Evolutionary conservation across 139 green algal species (phyloP).

Genomic region (Chlamydomonas schloesseri): DNA sequence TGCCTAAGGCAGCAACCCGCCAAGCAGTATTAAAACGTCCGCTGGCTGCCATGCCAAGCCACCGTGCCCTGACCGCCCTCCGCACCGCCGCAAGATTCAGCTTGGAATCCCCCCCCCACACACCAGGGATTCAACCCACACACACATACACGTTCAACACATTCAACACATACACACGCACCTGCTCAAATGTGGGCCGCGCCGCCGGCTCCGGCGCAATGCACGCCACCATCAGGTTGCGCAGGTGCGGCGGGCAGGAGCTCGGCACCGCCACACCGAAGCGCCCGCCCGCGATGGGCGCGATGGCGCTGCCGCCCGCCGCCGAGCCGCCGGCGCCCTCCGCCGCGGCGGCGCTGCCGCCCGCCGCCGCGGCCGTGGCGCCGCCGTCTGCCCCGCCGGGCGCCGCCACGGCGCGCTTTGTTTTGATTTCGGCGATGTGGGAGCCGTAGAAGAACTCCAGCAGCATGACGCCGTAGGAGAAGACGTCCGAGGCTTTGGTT

Average conservation of each 20-base stretch:
- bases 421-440: slow-evolving; percentile 7
- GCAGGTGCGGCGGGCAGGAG: slow-evolving; percentile 12
- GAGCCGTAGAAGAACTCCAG: slow-evolving; percentile 28
- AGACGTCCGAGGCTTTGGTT: slow-evolving; percentile 7
- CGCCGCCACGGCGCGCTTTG: background rate
- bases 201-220: background rate
- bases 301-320: background rate
- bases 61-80: too few species aligned
- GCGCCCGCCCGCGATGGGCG: background rate
- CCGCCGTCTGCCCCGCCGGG: background rate
- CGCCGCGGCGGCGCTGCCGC: background rate
- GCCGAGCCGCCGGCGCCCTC: background rate
- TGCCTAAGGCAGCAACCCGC: too few species aligned
- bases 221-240: slow-evolving; percentile 12
- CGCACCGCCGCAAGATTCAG: too few species aligned
- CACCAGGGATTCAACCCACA: too few species aligned
- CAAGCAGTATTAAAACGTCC: too few species aligned
- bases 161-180: background rate
- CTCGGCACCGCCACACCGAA: slow-evolving; percentile 8
- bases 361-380: background rate
- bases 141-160: too few species aligned
- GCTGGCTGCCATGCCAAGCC: too few species aligned
- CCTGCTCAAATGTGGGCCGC: slow-evolving; percentile 22
- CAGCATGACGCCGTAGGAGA: slow-evolving; percentile 37
- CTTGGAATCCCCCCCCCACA: too few species aligned